A percentile compares a stretch with the other conserved stretches of the same genome.
phyloP scores from a whole-genome alignment of 768 basidiomycete species.

The Lepiota brunneoincarnata region DNA sequence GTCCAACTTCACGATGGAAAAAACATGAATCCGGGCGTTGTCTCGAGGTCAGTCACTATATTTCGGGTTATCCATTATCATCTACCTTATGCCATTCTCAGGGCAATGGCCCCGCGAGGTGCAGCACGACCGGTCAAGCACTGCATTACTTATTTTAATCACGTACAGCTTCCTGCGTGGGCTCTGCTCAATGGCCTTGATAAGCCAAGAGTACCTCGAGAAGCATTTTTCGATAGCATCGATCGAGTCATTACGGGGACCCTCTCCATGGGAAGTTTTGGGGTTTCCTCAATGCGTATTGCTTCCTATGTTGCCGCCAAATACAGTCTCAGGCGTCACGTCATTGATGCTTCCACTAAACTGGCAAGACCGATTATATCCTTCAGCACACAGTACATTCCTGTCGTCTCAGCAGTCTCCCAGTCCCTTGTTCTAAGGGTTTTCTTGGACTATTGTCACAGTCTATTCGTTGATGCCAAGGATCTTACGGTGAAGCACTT shows the following conservation, averaged over 20 bases:
- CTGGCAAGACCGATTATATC: constrained; percentile 26
- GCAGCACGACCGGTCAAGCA: constrained; percentile 30
- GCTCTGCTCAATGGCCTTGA: constrained; percentile 28
- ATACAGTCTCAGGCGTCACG: constrained; percentile 29
- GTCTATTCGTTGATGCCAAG: neutral
- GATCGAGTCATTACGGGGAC: constrained; percentile 7
- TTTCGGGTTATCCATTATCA: neutral
- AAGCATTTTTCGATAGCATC: constrained; percentile 6
- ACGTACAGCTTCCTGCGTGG: constrained; percentile 27
- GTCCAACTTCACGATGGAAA: constrained; percentile 36
- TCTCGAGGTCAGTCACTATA: constrained; percentile 20
- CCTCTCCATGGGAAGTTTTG: constrained; percentile 8
- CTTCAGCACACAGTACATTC: constrained; percentile 38
- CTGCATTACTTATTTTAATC: constrained; percentile 32
- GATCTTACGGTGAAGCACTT: constrained; percentile 23
- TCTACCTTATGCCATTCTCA: neutral
- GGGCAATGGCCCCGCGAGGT: constrained; percentile 21
- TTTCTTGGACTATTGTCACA: constrained; percentile 16
- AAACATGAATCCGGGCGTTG: constrained; percentile 33
- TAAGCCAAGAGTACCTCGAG: constrained; percentile 2
- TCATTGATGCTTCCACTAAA: constrained; percentile 15
- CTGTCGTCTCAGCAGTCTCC: constrained; percentile 29
- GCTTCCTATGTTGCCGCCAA: constrained; percentile 16
- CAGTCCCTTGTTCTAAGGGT: constrained; percentile 29
- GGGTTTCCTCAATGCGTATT: constrained; percentile 6